These are phyloP conservation scores for Trichomonas vaginalis DNA, from an alignment of 208 protist species.

Conservation along the genomic window DNA sequence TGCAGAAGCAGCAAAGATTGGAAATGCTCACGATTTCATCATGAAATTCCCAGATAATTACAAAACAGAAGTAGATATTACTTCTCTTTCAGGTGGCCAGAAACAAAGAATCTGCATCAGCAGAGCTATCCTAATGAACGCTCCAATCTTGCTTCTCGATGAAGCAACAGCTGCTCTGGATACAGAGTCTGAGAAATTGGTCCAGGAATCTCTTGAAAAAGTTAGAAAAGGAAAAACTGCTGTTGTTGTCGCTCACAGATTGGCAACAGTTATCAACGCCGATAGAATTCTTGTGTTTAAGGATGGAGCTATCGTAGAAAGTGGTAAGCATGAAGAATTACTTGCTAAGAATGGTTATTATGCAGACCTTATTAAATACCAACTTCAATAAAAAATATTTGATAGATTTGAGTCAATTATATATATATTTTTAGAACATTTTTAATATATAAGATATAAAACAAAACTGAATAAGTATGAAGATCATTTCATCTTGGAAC, in stretches of 20 bases:
- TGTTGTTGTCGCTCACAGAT: not conserved
- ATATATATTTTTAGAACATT: no score
- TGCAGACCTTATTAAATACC: not conserved
- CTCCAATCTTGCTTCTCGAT: not conserved
- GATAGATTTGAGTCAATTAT: no score
- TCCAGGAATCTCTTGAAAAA: not conserved
- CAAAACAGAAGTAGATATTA: not conserved
- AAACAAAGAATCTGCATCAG: not conserved
- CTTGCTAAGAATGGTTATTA: not conserved
- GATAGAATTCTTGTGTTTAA: not conserved
- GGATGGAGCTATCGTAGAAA: not conserved
- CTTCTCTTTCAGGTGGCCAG: not conserved
- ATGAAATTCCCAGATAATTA: slow-evolving; percentile 21
- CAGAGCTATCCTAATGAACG: not conserved
- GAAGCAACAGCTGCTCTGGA: no score
- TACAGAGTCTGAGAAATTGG: not conserved
- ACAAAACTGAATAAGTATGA: no score
- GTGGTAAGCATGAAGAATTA: not conserved
- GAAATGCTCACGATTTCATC: slow-evolving; percentile 45
- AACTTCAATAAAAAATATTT: not conserved
- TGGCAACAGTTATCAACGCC: not conserved
- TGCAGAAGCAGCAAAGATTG: slow-evolving; percentile 32
- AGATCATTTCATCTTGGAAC: no score
- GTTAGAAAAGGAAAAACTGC: not conserved
- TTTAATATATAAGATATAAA: no score